Evolutionary conservation across 345 rosid genomes (phyloP).

Genomic region (Salix caprea): DNA sequence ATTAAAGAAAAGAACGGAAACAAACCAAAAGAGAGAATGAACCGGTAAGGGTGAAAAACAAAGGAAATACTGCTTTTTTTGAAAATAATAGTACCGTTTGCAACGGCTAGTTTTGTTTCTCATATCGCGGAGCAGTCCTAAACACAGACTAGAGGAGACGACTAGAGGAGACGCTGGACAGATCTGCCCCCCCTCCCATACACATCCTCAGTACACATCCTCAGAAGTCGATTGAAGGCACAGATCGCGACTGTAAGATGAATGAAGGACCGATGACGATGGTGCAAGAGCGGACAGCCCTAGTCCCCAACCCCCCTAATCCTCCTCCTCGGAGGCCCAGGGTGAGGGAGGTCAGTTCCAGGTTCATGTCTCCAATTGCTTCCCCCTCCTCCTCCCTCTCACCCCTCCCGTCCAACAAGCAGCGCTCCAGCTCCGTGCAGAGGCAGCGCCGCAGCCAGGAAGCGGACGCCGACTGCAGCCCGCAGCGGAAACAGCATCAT

Average conservation of each 20-base stretch:
- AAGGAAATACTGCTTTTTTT: background rate
- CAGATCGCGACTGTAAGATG: background rate
- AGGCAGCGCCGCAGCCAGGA: background rate
- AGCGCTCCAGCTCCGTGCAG: conserved; percentile 9
- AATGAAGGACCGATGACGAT: background rate
- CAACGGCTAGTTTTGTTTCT: conserved; percentile 22
- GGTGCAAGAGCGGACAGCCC: background rate
- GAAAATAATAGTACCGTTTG: conserved; percentile 22
- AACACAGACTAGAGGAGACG: background rate
- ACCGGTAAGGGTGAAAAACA: no score
- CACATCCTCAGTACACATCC: no score
- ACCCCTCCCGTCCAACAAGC: background rate
- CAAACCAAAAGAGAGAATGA: no score
- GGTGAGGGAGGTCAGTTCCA: conserved; percentile 76
- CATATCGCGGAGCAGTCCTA: no score
- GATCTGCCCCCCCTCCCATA: background rate
- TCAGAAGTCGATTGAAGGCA: background rate
- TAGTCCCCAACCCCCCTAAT: conserved; percentile 7
- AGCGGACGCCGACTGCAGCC: background rate
- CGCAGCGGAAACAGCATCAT: conserved; percentile 22
- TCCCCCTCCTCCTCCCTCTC: conserved; percentile 29
- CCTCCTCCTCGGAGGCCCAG: conserved; percentile 65
- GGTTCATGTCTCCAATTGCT: conserved; percentile 69
- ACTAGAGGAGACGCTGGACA: no score
- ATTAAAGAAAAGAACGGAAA: no score